Evolutionary conservation across 2,329 filamentous ascomycete species (phyloP), one percentile per base, ranked within the genome.

Genomic region (Neofusicoccum umdonicola): DNA sequence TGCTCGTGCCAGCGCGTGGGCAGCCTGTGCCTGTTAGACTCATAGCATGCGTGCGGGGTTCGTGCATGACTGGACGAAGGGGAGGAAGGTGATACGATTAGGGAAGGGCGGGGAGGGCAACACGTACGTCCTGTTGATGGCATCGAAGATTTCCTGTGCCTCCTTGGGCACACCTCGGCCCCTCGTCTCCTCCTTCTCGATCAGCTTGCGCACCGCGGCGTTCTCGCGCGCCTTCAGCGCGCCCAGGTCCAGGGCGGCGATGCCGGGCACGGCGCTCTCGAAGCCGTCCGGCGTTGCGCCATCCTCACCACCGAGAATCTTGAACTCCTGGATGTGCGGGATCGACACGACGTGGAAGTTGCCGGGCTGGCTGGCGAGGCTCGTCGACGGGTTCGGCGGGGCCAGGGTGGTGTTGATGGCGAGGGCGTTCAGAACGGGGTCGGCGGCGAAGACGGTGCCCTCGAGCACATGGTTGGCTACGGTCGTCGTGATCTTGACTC

Each of bases 101-200:
- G 37, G 37, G 15, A 7, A 12, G 35, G 22, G 31, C 17, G 27
- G 39, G 3, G n/a, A 2, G 9, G 52, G 17, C n/a, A 31, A 44
- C n/a, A 73, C 80, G 67, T 71, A 87, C 74, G 85, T 86, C 69
- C 85, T 82, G 66, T 81, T 83, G 62, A 89, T 81, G 11, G 83
- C 81, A 77, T 89, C 86, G 69, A 87, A 89, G 15, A 89, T 78
- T 62, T 87, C 86, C 74, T 89, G 87, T 31, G 83, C 87, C 67
- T 88, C 86, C 42, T 79, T 81, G 42, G 80, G 85, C 7, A 88
- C 87, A 9, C 85, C 86, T 74, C 85, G 87, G 63, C 86, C 86
- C 65, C 82, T 80, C 63, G 83, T 81, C n/a, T 81, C 79, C 68
- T 88, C 85, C 66, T 81, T 75, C 66, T 87, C 83, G 71, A 87